These are phyloP conservation scores for Monilinia polystroma DNA, from an alignment of 2,329 filamentous ascomycete species.

Conservation along the genomic window DNA sequence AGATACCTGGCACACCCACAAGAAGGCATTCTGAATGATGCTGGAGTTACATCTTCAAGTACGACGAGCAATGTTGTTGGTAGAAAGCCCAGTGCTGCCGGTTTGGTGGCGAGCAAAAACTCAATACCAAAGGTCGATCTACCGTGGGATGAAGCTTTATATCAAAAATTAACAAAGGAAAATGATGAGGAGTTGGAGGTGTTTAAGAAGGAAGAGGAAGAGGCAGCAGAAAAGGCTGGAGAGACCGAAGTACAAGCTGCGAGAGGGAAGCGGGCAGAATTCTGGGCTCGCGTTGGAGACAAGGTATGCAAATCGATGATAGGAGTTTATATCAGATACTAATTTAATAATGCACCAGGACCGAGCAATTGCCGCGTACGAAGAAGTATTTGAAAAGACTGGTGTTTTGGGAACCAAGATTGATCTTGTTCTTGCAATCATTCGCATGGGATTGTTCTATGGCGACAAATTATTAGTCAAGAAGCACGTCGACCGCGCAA, in stretches of 20 bases:
- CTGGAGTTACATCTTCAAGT: slow-evolving; percentile 48
- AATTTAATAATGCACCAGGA: slow-evolving; percentile 57
- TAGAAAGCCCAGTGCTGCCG: slow-evolving; percentile 68
- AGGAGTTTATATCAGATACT: neutral
- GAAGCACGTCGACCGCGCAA: slow-evolving; percentile 89
- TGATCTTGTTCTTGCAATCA: slow-evolving; percentile 92
- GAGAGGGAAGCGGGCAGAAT: slow-evolving; percentile 91
- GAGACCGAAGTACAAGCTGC: slow-evolving; percentile 94
- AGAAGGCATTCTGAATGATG: slow-evolving; percentile 57
- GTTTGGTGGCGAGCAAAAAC: slow-evolving; percentile 73
- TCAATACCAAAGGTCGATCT: slow-evolving; percentile 65
- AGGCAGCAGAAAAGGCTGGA: slow-evolving; percentile 92
- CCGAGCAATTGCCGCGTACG: slow-evolving; percentile 88
- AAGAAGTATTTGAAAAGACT: slow-evolving; percentile 95
- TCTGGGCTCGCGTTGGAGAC: slow-evolving; percentile 92
- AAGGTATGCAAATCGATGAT: slow-evolving; percentile 60
- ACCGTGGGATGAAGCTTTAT: slow-evolving; percentile 88
- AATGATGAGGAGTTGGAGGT: slow-evolving; percentile 76
- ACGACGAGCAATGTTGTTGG: slow-evolving; percentile 54
- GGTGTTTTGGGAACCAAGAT: slow-evolving; percentile 95
- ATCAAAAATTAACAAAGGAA: slow-evolving; percentile 71
- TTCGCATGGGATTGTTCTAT: slow-evolving; percentile 94
- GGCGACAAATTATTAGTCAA: slow-evolving; percentile 89
- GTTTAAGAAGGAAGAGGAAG: slow-evolving; percentile 84
- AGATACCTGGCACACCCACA: slow-evolving; percentile 78